Percentiles rank a stretch among this genome's conserved stretches.
Conservation (phyloP, 768 basidiomycete species). For the Lentinula guzmanii region DNA sequence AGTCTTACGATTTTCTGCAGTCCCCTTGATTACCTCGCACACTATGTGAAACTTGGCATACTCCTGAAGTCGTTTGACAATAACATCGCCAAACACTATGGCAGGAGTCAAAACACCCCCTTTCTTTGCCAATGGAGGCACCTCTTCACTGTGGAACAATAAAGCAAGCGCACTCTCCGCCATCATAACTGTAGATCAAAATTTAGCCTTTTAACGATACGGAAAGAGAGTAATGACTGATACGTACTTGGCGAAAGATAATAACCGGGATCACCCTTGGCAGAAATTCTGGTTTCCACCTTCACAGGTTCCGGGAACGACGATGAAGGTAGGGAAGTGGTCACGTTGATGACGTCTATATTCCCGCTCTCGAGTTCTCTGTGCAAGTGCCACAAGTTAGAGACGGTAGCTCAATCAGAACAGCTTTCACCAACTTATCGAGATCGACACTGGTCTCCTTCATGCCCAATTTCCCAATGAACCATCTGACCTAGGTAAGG, state of each 20-base stretch:
- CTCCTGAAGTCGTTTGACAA: conserved; percentile 53
- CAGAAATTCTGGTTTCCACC: conserved; percentile 57
- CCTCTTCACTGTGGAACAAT: conserved; percentile 37
- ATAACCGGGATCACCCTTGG: conserved; percentile 78
- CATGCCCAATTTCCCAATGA: conserved; percentile 44
- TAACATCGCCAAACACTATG: conserved; percentile 72
- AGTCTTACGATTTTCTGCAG: background rate
- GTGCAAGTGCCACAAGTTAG: background rate
- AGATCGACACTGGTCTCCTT: conserved; percentile 52
- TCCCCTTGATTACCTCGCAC: background rate
- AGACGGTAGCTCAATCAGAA: background rate
- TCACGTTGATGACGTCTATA: conserved; percentile 63
- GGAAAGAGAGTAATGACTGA: background rate
- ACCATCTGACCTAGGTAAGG: conserved; percentile 43
- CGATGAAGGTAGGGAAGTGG: conserved; percentile 46
- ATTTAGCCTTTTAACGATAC: conserved; percentile 3
- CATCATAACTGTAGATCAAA: conserved; percentile 53
- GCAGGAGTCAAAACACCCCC: conserved; percentile 85
- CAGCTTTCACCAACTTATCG: conserved; percentile 44
- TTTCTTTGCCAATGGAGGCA: conserved; percentile 49
- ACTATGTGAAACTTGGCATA: background rate
- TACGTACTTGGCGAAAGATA: conserved; percentile 45
- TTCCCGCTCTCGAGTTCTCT: conserved; percentile 58
- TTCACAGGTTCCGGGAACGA: conserved; percentile 27
- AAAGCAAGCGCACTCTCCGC: conserved; percentile 73